These are phyloP conservation scores for Agaricus sinodeliciosus DNA, from an alignment of 768 basidiomycete genomes.

Conservation along the genomic window DNA sequence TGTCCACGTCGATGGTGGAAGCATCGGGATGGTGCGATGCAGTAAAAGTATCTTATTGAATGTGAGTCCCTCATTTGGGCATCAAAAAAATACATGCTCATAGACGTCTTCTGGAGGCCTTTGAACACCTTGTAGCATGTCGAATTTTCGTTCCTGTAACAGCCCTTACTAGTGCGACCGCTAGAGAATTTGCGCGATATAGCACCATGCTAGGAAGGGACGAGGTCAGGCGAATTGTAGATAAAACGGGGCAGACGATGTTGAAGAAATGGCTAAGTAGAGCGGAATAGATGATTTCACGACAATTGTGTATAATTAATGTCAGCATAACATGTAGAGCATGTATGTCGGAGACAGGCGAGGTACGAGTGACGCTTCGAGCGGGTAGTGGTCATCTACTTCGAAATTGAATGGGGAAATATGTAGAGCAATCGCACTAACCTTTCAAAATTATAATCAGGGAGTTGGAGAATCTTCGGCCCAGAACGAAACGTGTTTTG, in stretches of 20 bases:
- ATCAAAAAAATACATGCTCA: neutral
- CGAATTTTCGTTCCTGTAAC: constrained; percentile 50
- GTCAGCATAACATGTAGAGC: neutral
- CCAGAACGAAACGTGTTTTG: neutral
- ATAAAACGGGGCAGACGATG: constrained; percentile 58
- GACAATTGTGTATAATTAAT: constrained; percentile 1
- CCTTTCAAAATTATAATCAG: neutral
- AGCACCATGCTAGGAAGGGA: constrained; percentile 57
- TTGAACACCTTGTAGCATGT: constrained; percentile 56
- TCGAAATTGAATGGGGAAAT: neutral
- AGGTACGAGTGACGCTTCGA: neutral
- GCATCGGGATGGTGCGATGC: constrained; percentile 68
- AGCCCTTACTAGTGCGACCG: constrained; percentile 39
- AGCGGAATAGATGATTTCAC: constrained; percentile 25
- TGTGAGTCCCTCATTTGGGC: constrained; percentile 34
- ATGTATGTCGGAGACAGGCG: neutral
- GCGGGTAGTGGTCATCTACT: neutral
- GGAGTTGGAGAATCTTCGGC: neutral
- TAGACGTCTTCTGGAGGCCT: constrained; percentile 46
- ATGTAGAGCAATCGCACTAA: neutral
- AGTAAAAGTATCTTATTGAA: constrained; percentile 56
- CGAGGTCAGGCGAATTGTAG: constrained; percentile 63
- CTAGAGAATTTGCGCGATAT: constrained; percentile 72
- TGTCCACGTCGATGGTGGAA: constrained; percentile 65
- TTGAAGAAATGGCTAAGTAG: constrained; percentile 77